phyloP scores from a whole-genome alignment of 768 basidiomycete genomes.

The Naganishia friedmannii region DNA sequence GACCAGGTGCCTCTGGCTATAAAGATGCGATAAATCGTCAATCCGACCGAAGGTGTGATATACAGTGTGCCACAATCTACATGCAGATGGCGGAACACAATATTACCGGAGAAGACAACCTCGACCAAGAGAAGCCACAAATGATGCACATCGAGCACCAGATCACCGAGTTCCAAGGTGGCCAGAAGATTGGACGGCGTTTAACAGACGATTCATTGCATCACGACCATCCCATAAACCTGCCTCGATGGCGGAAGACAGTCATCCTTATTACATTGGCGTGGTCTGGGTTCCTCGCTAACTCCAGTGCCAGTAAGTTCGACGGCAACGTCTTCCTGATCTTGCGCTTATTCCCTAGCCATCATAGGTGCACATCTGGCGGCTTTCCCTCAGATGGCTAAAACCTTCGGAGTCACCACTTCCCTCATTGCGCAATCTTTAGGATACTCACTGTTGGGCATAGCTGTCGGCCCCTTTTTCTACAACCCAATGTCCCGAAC shows the following conservation, averaged over 20 bases:
- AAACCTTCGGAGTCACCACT: conserved; percentile 27
- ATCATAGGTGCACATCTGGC: conserved; percentile 6
- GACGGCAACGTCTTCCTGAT: background rate
- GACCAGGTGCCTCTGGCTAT: too few relatives aligned
- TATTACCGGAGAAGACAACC: too few relatives aligned
- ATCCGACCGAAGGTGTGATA: too few relatives aligned
- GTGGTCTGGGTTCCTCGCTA: conserved; percentile 38
- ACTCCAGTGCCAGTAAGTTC: conserved; percentile 30
- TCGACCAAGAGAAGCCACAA: background rate
- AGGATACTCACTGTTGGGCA: conserved; percentile 36
- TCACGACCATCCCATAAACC: conserved; percentile 37
- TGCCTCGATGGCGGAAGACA: conserved; percentile 29
- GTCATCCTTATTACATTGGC: conserved; percentile 34
- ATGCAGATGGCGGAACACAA: too few relatives aligned
- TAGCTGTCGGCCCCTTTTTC: conserved; percentile 40
- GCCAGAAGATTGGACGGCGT: background rate
- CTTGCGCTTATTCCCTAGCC: background rate
- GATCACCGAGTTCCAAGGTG: background rate
- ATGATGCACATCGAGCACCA: background rate
- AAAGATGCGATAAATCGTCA: too few relatives aligned
- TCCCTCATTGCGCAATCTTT: conserved; percentile 34
- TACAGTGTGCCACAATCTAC: too few relatives aligned
- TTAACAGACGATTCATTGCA: conserved; percentile 30
- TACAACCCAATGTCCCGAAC: conserved; percentile 34
- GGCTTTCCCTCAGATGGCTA: conserved; percentile 27